These are phyloP conservation scores for Erucastrum elatum DNA, from an alignment of 345 rosid species.

Conservation along the genomic window DNA sequence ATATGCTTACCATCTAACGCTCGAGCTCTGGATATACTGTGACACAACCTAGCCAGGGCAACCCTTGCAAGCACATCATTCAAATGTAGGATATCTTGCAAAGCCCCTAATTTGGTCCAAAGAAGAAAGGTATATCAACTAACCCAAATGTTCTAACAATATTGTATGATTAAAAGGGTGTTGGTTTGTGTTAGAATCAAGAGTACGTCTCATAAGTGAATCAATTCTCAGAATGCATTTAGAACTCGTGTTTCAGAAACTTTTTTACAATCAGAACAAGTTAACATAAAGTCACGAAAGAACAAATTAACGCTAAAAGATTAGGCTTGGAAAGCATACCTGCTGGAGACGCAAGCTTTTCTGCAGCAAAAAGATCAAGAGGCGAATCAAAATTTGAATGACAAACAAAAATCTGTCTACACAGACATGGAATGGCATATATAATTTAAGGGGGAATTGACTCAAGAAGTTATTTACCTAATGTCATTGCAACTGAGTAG, in stretches of 20 bases:
- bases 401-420: conserved; percentile 21
- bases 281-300: conserved; percentile 21
- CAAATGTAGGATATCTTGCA: conserved; percentile 98
- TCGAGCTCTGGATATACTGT: conserved; percentile 85
- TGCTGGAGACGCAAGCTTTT: conserved; percentile 81
- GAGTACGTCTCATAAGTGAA: conserved; percentile 6
- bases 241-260: conserved; percentile 15
- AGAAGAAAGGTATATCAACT: conserved; percentile 27
- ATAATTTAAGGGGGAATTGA: background rate
- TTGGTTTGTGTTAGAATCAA: conserved; percentile 15
- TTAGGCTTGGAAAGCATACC: conserved; percentile 50
- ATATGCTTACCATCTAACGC: conserved; percentile 80
- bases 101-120: conserved; percentile 69
- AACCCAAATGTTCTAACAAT: conserved; percentile 9
- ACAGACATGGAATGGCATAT: conserved; percentile 7
- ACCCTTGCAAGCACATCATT: conserved; percentile 99
- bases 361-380: conserved; percentile 55
- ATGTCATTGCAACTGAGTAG: conserved; percentile 91
- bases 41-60: conserved; percentile 90
- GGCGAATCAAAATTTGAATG: conserved; percentile 21
- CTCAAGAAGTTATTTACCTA: conserved; percentile 53
- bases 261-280: conserved; percentile 6
- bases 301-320: conserved; percentile 4
- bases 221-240: conserved; percentile 8
- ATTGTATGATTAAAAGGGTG: conserved; percentile 2